Evolutionary conservation across 106 monocot species (phyloP), one percentile per base, ranked within the genome.

Genomic region (Triglochin maritima): DNA sequence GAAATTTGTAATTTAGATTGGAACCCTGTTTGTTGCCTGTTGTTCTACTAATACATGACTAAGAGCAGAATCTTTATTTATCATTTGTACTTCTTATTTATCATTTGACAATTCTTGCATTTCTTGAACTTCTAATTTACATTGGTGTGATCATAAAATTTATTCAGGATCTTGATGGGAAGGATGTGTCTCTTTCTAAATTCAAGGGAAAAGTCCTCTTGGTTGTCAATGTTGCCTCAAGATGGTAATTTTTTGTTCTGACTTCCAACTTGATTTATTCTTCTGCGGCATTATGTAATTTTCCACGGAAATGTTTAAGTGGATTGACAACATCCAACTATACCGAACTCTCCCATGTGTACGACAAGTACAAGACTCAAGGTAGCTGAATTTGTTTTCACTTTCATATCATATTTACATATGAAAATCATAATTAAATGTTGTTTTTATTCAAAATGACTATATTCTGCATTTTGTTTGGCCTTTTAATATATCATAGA

Each of bases 141-240:
- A 29, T 29, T 29, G 29, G 29, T 29, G 29, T 29, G 1, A 29
- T 29, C 29, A 29, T 29, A 29, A 29, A 29, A 29, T 29, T 29
- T 29, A 29, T 29, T 29, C 81, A 96, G 96, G 96, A 96, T 74
- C 86, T 88, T 67, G 96, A 96, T 70, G 96, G 86, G 48, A 96
- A 96, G 66, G 84, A 91, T 82, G 79, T 88, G 57, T 75, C 88
- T 67, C 88, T 96, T 44, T 88, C 16, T 78, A 96, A 91, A 77
- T 96, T 91, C 84, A 91, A 91, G 76, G 91, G 88, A 17, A 96
- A 91, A 67, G 73, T 82, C 68, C 73, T 88, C 12, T 68, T 96
- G 65, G 84, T 96, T 71, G 96, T 96, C 59, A 96, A 96, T 81
- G 96, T 96, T 77, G 96, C 96, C 76, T 96, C 96, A 17, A 85